Evolutionary conservation across 2,329 filamentous ascomycete genomes (phyloP), one percentile per base, ranked within the genome.

Genomic region (Talaromyces sp.): DNA sequence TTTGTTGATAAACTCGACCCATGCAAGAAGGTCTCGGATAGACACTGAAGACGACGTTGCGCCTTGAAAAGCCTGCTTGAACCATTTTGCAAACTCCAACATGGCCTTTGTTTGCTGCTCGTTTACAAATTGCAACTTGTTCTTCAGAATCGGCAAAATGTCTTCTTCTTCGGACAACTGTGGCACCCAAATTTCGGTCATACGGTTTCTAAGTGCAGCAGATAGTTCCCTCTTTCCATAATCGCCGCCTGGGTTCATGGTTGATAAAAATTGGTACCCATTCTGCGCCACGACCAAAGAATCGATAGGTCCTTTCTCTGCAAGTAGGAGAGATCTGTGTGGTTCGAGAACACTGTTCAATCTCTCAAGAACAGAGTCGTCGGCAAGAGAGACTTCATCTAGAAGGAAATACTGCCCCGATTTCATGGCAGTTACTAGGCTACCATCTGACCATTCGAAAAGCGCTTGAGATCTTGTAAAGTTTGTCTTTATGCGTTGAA

Each of bases 111-210:
- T 86, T 79, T 70, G 64, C 83, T 82, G 7, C 84, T 81, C 17
- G 78, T 75, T 50, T 21, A 58, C 0, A 80, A 72, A 4, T 76
- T 75, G 56, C 19, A 99, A 80, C 72, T 96, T 97, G 13, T 87
- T 86, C 56, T 82, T 80, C 17, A 98, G 86, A 65, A 99, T 99
- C 50, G 96, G 89, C 21, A 92, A 77, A 35, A 98, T 88, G 71
- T 99, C 96, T 31, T 92, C 87, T 56, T 86, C 84, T 62, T 93
- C 90, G 0, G 91, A 92, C 61, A 98, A 79, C 1, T 93, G 85
- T 1, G 95, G 92, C 0, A 98, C 95, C 95, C 95, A 99, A 9
- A 99, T 97, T 75, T 99, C 95, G 0, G 95, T 99, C 73, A 99
- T 96, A 62, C 95, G 90, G 72, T 99, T 99, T 52, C 95, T 85